Conservation (phyloP, 208 protist species). For the Trypanosoma conorhini region DNA sequence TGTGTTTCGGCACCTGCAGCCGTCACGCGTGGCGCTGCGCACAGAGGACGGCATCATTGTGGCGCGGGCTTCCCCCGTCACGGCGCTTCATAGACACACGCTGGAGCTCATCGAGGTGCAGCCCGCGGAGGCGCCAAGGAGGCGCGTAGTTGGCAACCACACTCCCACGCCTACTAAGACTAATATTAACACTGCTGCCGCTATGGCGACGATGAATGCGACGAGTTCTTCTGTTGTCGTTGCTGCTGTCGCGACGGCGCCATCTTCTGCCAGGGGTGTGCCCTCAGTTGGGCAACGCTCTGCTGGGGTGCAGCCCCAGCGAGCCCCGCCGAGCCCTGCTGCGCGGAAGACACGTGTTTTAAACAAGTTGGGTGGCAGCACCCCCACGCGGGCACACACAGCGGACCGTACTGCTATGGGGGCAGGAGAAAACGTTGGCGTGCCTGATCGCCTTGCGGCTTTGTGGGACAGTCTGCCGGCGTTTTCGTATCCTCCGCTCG, state of each 20-base stretch:
- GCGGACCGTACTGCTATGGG: no score
- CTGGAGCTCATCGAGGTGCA: slow-evolving; percentile 17
- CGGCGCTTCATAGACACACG: slow-evolving; percentile 19
- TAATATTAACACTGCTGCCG: no score
- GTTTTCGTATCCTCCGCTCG: neutral
- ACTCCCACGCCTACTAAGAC: no score
- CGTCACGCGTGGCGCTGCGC: slow-evolving; percentile 15
- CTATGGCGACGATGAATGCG: neutral
- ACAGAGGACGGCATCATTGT: slow-evolving; percentile 28
- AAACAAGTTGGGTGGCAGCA: neutral
- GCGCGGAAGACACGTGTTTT: neutral
- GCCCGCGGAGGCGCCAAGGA: neutral
- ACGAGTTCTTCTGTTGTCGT: neutral
- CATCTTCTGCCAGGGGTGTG: neutral
- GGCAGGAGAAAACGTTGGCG: neutral
- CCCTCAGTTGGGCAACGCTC: neutral
- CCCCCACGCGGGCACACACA: neutral
- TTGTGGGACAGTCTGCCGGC: slow-evolving; percentile 23
- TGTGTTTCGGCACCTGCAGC: slow-evolving; percentile 16
- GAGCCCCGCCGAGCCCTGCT: neutral
- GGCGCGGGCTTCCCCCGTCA: slow-evolving; percentile 17
- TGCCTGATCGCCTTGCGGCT: neutral
- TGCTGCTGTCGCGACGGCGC: neutral
- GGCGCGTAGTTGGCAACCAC: neutral
- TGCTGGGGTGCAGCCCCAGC: neutral